Percentiles rank a stretch among this genome's conserved stretches.
Conservation (phyloP, 495 filamentous ascomycete species). For the Chaetomium fimeti region DNA sequence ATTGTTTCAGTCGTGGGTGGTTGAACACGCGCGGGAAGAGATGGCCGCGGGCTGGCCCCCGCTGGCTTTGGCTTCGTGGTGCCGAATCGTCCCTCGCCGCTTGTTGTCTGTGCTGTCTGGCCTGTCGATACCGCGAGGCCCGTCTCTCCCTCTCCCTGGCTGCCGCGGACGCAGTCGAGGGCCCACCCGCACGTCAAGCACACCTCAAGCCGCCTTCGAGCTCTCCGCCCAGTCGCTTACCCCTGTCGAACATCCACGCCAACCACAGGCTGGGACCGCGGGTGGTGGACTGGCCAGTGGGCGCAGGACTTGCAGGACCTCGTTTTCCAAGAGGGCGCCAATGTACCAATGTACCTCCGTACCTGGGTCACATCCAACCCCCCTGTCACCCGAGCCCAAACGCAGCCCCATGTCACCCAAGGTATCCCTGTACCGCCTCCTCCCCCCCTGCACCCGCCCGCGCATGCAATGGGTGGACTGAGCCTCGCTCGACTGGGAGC, state of each 20-base stretch:
- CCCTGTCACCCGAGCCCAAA: conserved; percentile 21
- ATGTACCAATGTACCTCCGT: conserved; percentile 25
- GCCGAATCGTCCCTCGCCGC: conserved; percentile 7
- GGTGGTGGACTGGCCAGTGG: conserved; percentile 13
- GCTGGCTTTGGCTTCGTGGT: background rate
- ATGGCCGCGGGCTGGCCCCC: conserved; percentile 11
- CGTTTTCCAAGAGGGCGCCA: conserved; percentile 33
- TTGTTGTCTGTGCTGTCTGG: background rate
- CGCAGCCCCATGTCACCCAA: conserved; percentile 28
- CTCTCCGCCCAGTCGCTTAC: conserved; percentile 29
- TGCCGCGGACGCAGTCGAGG: conserved; percentile 14
- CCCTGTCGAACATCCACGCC: conserved; percentile 27
- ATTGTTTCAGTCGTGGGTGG: conserved; percentile 10
- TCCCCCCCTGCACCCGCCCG: conserved; percentile 24
- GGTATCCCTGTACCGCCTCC: conserved; percentile 21
- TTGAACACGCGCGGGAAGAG: conserved; percentile 4
- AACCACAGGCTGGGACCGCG: conserved; percentile 22
- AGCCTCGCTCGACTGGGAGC: conserved; percentile 34
- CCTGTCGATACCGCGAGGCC: background rate
- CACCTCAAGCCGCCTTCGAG: conserved; percentile 25
- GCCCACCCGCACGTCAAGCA: conserved; percentile 8
- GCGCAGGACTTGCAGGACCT: conserved; percentile 25
- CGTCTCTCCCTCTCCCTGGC: background rate
- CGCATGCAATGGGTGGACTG: conserved; percentile 33
- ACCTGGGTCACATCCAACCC: conserved; percentile 18